Evolutionary conservation across 108 stramenopile species (phyloP).

Genomic region (Cyclotella kingstonii): DNA sequence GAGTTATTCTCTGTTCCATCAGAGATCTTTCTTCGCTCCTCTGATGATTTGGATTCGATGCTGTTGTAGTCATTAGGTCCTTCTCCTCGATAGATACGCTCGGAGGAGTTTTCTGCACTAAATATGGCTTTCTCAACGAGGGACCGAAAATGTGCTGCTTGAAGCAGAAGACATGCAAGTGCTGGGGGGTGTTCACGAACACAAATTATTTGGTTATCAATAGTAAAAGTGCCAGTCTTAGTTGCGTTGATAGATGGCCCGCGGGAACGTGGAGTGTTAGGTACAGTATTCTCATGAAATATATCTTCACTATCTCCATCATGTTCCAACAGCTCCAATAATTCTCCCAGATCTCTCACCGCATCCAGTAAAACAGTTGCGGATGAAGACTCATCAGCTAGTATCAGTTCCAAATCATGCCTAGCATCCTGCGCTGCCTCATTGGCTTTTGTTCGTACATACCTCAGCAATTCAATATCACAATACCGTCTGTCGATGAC

Average conservation of each 20-base stretch:
- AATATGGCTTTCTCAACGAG: constrained; percentile 60
- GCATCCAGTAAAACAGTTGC: constrained; percentile 67
- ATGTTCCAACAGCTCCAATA: constrained; percentile 63
- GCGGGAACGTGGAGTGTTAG: constrained; percentile 25
- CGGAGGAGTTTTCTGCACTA: constrained; percentile 53
- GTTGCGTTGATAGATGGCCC: constrained; percentile 5
- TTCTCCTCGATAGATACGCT: constrained; percentile 70
- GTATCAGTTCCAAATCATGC: constrained; percentile 65
- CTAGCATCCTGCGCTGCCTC: constrained; percentile 82
- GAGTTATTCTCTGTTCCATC: constrained; percentile 28
- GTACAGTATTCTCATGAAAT: background rate
- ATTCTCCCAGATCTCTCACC: constrained; percentile 78
- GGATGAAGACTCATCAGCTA: constrained; percentile 74
- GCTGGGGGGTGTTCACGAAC: constrained; percentile 78
- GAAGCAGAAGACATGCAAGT: constrained; percentile 74
- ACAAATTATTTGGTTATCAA: constrained; percentile 65
- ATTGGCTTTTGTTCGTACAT: constrained; percentile 75
- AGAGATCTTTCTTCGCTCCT: constrained; percentile 2
- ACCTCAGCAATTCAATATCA: constrained; percentile 75
- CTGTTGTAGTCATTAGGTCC: constrained; percentile 22
- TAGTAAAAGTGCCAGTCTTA: constrained; percentile 53
- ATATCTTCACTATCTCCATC: constrained; percentile 48
- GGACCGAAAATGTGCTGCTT: constrained; percentile 75
- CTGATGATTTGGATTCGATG: constrained; percentile 7
- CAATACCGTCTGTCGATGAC: constrained; percentile 73